Evolutionary conservation across 2,329 filamentous ascomycete species (phyloP).

Genomic region (Aspergillaceae sp.): DNA sequence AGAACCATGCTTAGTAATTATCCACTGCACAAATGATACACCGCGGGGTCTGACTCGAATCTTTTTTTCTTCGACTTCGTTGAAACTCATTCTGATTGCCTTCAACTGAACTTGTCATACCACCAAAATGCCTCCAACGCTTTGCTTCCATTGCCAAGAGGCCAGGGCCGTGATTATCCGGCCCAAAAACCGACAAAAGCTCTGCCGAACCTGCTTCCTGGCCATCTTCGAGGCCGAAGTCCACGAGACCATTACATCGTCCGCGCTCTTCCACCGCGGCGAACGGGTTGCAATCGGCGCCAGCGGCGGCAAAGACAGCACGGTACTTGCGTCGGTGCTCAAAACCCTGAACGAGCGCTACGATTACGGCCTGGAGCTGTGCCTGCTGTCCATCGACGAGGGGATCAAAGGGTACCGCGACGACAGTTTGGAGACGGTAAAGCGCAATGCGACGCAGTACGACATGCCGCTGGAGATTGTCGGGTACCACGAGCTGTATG

Average conservation of each 20-base stretch:
- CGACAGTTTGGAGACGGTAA: slow-evolving; percentile 91
- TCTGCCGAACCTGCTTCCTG: slow-evolving; percentile 86
- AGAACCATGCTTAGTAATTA: slow-evolving; percentile 7
- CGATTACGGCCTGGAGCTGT: slow-evolving; percentile 73
- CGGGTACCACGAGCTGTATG: slow-evolving; percentile 87
- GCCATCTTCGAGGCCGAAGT: slow-evolving; percentile 83
- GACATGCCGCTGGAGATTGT: slow-evolving; percentile 86
- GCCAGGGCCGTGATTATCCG: slow-evolving; percentile 81
- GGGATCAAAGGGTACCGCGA: slow-evolving; percentile 96
- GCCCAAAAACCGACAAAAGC: slow-evolving; percentile 88
- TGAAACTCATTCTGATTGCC: not conserved
- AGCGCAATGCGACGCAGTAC: slow-evolving; percentile 85
- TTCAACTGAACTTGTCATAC: not conserved
- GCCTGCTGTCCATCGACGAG: slow-evolving; percentile 88
- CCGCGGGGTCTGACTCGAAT: slow-evolving; percentile 4
- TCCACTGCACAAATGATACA: slow-evolving; percentile 7
- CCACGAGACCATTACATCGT: slow-evolving; percentile 80
- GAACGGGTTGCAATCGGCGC: slow-evolving; percentile 91
- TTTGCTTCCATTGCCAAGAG: slow-evolving; percentile 67
- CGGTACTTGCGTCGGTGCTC: slow-evolving; percentile 85
- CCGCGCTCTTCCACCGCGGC: slow-evolving; percentile 70
- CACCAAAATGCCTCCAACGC: slow-evolving; percentile 60
- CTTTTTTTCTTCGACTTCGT: slow-evolving; percentile 2
- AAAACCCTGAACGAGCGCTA: slow-evolving; percentile 91
- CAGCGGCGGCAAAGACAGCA: slow-evolving; percentile 95